Evolutionary conservation across 306 rosid genomes (phyloP).

Genomic region (Prunus salicina): DNA sequence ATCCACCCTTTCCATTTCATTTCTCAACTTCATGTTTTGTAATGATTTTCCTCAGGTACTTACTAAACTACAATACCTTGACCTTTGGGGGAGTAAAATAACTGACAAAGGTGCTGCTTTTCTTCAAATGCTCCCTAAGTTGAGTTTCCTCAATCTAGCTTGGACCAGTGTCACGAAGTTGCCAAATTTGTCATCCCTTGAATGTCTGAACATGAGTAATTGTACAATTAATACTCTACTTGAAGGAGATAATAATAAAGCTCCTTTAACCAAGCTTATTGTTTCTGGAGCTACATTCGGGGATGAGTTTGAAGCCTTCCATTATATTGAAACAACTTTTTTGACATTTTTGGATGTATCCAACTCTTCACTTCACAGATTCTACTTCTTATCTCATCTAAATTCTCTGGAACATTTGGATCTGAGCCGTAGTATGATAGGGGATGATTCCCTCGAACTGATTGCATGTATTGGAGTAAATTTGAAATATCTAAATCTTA

Average conservation of each 20-base stretch:
- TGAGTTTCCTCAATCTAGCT: constrained; percentile 76
- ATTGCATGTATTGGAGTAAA: constrained; percentile 58
- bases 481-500: constrained; percentile 69
- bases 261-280: constrained; percentile 63
- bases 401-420: constrained; percentile 65
- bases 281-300: constrained; percentile 62
- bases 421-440: constrained; percentile 66
- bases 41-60: constrained; percentile 47
- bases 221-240: constrained; percentile 66
- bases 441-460: constrained; percentile 60
- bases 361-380: constrained; percentile 49
- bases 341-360: constrained; percentile 62
- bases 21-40: constrained; percentile 3
- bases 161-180: constrained; percentile 77
- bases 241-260: constrained; percentile 39
- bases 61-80: constrained; percentile 64
- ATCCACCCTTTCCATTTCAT: neutral
- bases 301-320: constrained; percentile 53
- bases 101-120: constrained; percentile 66
- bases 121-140: constrained; percentile 55
- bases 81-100: constrained; percentile 88
- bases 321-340: constrained; percentile 36
- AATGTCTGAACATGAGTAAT: constrained; percentile 75
- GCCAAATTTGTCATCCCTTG: constrained; percentile 58
- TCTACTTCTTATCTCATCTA: constrained; percentile 57